A percentile compares a stretch with the other conserved stretches of the same genome.
These are phyloP conservation scores for Podila verticillata DNA, from an alignment of 192 early-diverging fungal genomes.

Conservation along the genomic window DNA sequence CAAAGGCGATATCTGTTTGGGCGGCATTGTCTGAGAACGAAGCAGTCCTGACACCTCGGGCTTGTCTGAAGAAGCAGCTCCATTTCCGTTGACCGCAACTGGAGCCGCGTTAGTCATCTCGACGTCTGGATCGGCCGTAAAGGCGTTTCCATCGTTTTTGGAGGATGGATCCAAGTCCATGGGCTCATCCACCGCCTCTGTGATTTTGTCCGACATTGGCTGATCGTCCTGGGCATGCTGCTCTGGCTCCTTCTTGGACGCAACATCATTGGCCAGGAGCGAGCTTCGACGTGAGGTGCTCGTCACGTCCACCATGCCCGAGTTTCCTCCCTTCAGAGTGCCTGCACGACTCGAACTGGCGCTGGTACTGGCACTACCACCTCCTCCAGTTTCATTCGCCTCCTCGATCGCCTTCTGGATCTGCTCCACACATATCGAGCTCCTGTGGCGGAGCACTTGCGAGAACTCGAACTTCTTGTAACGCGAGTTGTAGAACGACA, in stretches of 20 bases:
- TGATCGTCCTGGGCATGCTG: background rate
- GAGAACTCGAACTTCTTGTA: slow-evolving; percentile 57
- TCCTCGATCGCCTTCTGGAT: slow-evolving; percentile 20
- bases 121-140: background rate
- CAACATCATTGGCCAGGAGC: too few relatives aligned
- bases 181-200: background rate
- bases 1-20: background rate
- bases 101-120: background rate
- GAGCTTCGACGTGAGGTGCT: too few relatives aligned
- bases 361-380: background rate
- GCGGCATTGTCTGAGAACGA: background rate
- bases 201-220: background rate
- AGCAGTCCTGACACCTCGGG: background rate
- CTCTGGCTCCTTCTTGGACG: background rate
- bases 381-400: slow-evolving; percentile 19
- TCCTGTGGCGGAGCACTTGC: slow-evolving; percentile 34
- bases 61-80: background rate
- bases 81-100: too few relatives aligned
- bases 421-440: slow-evolving; percentile 46
- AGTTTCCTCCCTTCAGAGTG: too few relatives aligned
- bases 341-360: background rate
- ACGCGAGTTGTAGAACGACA: slow-evolving; percentile 39
- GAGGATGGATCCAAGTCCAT: background rate
- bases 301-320: too few relatives aligned
- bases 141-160: background rate